A percentile compares a stretch with the other conserved stretches of the same genome.
phyloP scores from a whole-genome alignment of 495 filamentous ascomycete genomes.

The Aspergillus sclerotiicarbonarius region DNA sequence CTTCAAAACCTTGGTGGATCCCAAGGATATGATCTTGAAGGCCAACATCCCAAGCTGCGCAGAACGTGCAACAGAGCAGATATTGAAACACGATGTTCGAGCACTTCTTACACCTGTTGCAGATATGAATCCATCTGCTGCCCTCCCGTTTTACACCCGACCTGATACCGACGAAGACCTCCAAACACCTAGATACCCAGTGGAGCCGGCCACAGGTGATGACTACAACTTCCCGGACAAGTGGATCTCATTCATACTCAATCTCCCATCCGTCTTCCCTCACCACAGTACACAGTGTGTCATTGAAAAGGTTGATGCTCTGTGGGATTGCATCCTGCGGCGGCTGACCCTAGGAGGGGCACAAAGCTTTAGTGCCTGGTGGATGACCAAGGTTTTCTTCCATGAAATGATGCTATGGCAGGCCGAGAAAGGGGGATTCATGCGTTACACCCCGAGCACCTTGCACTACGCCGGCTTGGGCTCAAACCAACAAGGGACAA shows the following conservation, averaged over 20 bases:
- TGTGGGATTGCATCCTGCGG: conserved; percentile 48
- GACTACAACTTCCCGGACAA: conserved; percentile 73
- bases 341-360: conserved; percentile 71
- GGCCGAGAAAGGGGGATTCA: conserved; percentile 88
- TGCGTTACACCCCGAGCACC: conserved; percentile 57
- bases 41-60: conserved; percentile 44
- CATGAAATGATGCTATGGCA: conserved; percentile 94
- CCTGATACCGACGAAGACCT: conserved; percentile 43
- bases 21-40: conserved; percentile 49
- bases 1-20: conserved; percentile 77
- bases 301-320: conserved; percentile 41
- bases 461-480: conserved; percentile 41
- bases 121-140: conserved; percentile 29
- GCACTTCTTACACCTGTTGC: conserved; percentile 56
- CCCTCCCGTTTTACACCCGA: conserved; percentile 38
- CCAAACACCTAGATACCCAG: conserved; percentile 33
- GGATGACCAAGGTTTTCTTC: conserved; percentile 96
- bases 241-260: conserved; percentile 79
- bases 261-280: conserved; percentile 72
- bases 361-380: conserved; percentile 90
- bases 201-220: conserved; percentile 36
- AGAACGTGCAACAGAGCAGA: conserved; percentile 53
- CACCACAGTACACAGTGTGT: conserved; percentile 60
- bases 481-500: conserved; percentile 25
- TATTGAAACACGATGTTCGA: conserved; percentile 72